Evolutionary conservation across 306 rosid genomes (phyloP).

Genomic region (Notholithocarpus densiflorus): DNA sequence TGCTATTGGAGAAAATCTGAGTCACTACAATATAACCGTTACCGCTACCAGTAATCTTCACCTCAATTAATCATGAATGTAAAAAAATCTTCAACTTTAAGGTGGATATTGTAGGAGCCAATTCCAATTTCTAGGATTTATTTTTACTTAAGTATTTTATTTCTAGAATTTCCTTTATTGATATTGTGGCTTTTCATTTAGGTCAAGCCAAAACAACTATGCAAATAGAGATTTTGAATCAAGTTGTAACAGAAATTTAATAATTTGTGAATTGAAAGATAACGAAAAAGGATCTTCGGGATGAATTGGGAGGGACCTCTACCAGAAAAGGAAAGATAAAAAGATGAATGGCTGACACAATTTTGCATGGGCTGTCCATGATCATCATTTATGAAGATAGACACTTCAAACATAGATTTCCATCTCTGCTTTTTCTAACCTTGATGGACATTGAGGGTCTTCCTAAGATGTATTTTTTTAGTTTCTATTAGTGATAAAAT

Average conservation of each 20-base stretch:
- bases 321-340: not conserved
- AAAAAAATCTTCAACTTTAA: not conserved
- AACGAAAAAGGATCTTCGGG: not conserved
- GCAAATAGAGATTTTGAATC: conserved; percentile 4
- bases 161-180: conserved; percentile 2
- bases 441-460: not conserved
- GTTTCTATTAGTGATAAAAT: conserved; percentile 10
- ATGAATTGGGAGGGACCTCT: not conserved
- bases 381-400: not conserved
- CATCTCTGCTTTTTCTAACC: not conserved
- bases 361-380: not conserved
- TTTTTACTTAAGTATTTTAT: not conserved
- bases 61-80: not conserved
- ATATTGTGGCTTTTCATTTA: not conserved
- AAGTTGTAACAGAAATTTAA: not conserved
- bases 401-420: not conserved
- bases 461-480: not conserved
- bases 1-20: not conserved
- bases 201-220: not conserved
- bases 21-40: not conserved
- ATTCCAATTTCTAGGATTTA: not conserved
- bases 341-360: not conserved
- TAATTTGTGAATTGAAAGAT: not conserved
- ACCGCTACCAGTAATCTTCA: not conserved
- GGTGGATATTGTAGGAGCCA: not conserved